Base-by-base conservation (phyloP, 805 yeast species). In the Pichia gijzeniarum region DNA sequence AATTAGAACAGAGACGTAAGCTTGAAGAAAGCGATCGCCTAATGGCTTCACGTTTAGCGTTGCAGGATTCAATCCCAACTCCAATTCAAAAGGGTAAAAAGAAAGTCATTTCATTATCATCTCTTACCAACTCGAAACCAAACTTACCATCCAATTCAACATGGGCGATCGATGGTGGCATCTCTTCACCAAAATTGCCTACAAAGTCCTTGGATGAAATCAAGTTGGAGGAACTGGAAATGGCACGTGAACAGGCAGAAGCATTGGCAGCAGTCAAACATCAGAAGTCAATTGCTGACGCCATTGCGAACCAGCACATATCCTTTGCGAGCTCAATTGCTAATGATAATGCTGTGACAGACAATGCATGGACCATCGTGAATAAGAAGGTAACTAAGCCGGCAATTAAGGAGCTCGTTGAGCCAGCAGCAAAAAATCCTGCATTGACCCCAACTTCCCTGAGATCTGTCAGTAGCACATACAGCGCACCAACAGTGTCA, bases 141-240 rank as follows among this genome's bases (percentile, higher is more conserved):
- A 50, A 57, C 8, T 59, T 73, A 37, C 76, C 77, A 19, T 52
- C 63, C 19, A 57, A 73, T 12, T 62, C 73, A n/a, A 64, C 69
- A 35, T 74, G 79, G 79, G 66, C 60, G 3, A 57, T 61, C 1
- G 54, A 62, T 3, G 54, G 62, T 3, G 61, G 68, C 60, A 64
- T 60, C 34, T 33, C 44, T 13, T 7, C 50, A 7, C 25, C 40
- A 7, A 25, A 25, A 25, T 34, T 55, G 18, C 51, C 57, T 19
- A 61, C 64, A 30, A 76, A 74, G 58, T 70, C 83, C 0, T 65
- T 80, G 44, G 79, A 77, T 12, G 85, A 80, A 45, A 79, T 80
- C 49, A 83, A 79, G 56, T 72, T 63, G 48, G 85, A 80, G 61
- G 82, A 79, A 59, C 51, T 62, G 7, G 55, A 55, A 20, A 40